Base-by-base conservation (phyloP, 2,329 filamentous ascomycete species). In the Hypoxylon sp. region DNA sequence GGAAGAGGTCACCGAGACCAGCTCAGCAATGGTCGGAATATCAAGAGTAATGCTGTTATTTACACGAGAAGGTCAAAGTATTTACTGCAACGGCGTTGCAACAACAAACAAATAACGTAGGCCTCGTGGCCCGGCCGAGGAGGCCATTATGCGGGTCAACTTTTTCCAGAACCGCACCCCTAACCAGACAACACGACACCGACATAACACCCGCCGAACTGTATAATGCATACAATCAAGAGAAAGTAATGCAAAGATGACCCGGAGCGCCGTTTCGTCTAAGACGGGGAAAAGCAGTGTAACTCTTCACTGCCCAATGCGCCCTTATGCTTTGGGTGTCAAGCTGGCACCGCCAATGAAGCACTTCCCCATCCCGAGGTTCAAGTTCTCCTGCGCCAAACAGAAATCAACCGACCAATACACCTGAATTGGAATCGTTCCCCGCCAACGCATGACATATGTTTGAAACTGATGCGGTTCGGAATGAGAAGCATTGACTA, bases 291-390 rank as follows among this genome's bases (percentile, higher is more conserved):
- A 67, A 67, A 70, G 69, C 57, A 71, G 63, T 69, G 67, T 60
- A 70, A 70, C 60, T 70, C 56, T 67, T 70, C 51, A 69, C 69
- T 70, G 66, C 69, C 69, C 66, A 71, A 71, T 67, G 37, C 61
- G 37, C 69, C 63, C 60, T 39, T 58, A 70, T 62, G 66, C 67
- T 71, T 44, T 70, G 51, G 65, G 63, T 70, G 69, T 64, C 67
- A 70, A 71, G 69, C 52, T 47, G 50, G 61, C 64, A 67, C 61
- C 57, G 63, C 69, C 69, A 70, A 70, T 71, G 55, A 57, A 70
- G 58, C 62, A 61, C 54, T 62, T 56, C 52, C 61, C 64, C 63
- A 52, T 62, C 63, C 55, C 54, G 63, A 71, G 53, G 46, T 56
- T 67, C 63, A 57, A 65, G 50, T 65, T 70, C 61, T 55, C 54